A percentile compares a stretch with the other conserved stretches of the same genome.
These are phyloP conservation scores for Linnemannia zychae DNA, from an alignment of 192 early-diverging fungal genomes.

Conservation along the genomic window DNA sequence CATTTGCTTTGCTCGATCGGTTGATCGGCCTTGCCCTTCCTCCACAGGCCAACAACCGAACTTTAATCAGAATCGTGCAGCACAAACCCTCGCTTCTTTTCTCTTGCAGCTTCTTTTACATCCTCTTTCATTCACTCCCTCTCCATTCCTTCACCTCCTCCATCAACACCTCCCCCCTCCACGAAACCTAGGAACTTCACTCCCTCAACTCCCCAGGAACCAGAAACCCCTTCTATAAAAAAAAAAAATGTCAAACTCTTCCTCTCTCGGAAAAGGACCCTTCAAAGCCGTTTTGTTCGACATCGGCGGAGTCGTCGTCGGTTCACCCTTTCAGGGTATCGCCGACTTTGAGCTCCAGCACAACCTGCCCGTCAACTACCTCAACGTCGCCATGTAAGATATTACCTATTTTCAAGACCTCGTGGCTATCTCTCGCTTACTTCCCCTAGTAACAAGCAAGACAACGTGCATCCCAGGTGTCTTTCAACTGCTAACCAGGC, in stretches of 20 bases:
- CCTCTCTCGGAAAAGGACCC: background rate
- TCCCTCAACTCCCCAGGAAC: background rate
- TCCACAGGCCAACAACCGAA: too few relatives aligned
- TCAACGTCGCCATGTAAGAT: slow-evolving; percentile 83
- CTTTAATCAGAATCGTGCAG: too few relatives aligned
- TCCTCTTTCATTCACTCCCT: background rate
- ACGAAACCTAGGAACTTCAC: too few relatives aligned
- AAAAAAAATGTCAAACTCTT: slow-evolving; percentile 1
- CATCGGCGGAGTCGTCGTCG: slow-evolving; percentile 87
- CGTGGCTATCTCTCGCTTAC: too few relatives aligned
- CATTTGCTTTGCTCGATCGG: too few relatives aligned
- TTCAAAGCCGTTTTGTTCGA: slow-evolving; percentile 88
- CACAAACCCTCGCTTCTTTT: too few relatives aligned
- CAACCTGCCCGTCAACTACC: slow-evolving; percentile 82
- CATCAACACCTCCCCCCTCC: background rate
- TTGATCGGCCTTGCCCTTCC: too few relatives aligned
- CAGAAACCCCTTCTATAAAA: background rate
- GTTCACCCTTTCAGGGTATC: slow-evolving; percentile 85
- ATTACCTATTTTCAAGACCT: background rate
- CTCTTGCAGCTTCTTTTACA: too few relatives aligned
- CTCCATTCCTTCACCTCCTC: background rate
- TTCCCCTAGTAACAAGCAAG: too few relatives aligned
- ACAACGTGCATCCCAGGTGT: background rate
- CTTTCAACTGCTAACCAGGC: background rate
- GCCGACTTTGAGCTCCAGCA: slow-evolving; percentile 72